phyloP scores from a whole-genome alignment of 169 alveolate genomes.

The Plasmodium malariae region DNA sequence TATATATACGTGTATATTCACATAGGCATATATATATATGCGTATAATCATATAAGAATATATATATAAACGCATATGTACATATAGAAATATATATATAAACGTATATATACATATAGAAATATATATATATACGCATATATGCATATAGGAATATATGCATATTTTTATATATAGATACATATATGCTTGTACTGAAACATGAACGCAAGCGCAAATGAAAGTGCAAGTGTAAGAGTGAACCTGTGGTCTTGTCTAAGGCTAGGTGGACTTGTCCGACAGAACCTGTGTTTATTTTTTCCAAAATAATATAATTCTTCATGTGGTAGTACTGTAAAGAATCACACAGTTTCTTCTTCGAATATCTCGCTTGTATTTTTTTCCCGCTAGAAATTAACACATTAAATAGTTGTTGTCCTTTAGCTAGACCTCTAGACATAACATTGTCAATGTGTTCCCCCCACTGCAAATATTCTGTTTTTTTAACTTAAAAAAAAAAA shows the following conservation, averaged over 20 bases:
- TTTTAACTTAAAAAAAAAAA: slow-evolving; percentile 60
- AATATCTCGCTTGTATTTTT: slow-evolving; percentile 66
- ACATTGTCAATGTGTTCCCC: slow-evolving; percentile 70
- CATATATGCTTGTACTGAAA: too few relatives aligned
- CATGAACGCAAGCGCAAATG: background rate
- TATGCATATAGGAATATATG: too few relatives aligned
- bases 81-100: too few relatives aligned
- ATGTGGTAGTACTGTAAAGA: slow-evolving; percentile 78
- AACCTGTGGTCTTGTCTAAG: slow-evolving; percentile 78
- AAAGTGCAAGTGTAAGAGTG: background rate
- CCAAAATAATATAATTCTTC: slow-evolving; percentile 81
- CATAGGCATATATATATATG: too few relatives aligned
- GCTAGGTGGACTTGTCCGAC: slow-evolving; percentile 85
- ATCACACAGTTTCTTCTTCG: slow-evolving; percentile 75
- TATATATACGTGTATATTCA: too few relatives aligned
- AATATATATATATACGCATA: too few relatives aligned
- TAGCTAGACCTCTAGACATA: slow-evolving; percentile 51
- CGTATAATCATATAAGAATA: too few relatives aligned
- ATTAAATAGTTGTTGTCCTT: slow-evolving; percentile 61
- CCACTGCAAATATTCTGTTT: slow-evolving; percentile 60
- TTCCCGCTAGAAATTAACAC: slow-evolving; percentile 44
- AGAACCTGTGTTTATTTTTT: slow-evolving; percentile 85
- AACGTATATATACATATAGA: too few relatives aligned
- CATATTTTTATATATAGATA: too few relatives aligned
- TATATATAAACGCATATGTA: too few relatives aligned